Evolutionary conservation across 768 basidiomycete genomes (phyloP).

Genomic region (Daedaleopsis sinensis): DNA sequence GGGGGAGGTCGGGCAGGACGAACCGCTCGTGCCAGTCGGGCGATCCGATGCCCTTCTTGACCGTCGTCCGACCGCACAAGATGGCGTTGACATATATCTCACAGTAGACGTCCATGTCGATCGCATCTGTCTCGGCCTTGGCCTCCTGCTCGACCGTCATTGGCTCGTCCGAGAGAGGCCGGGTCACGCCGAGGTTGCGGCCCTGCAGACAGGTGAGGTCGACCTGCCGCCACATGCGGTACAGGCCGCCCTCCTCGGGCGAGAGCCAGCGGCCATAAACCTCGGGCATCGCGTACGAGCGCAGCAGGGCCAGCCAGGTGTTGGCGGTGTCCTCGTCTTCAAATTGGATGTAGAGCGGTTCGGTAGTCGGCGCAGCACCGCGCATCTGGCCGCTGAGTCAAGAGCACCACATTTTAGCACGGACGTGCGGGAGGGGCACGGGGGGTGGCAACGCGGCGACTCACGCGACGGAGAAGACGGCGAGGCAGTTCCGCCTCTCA

Average conservation of each 20-base stretch:
- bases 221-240: slow-evolving; percentile 87
- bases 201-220: slow-evolving; percentile 75
- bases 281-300: slow-evolving; percentile 81
- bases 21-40: slow-evolving; percentile 88
- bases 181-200: slow-evolving; percentile 65
- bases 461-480: slow-evolving; percentile 66
- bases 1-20: slow-evolving; percentile 72
- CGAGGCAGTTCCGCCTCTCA: slow-evolving; percentile 73
- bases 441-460: slow-evolving; percentile 23
- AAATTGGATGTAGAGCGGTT: slow-evolving; percentile 80
- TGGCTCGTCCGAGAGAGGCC: slow-evolving; percentile 32
- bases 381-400: slow-evolving; percentile 58
- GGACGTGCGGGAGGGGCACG: slow-evolving; percentile 6
- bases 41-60: slow-evolving; percentile 64
- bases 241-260: slow-evolving; percentile 69
- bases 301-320: slow-evolving; percentile 79
- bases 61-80: slow-evolving; percentile 73
- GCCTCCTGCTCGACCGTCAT: slow-evolving; percentile 35
- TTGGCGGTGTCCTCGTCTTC: slow-evolving; percentile 61
- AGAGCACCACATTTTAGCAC: slow-evolving; percentile 6
- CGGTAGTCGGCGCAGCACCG: slow-evolving; percentile 51
- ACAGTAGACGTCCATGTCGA: slow-evolving; percentile 75
- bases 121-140: slow-evolving; percentile 40
- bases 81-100: slow-evolving; percentile 74
- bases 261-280: slow-evolving; percentile 66